These are phyloP conservation scores for Pythium volutum DNA, from an alignment of 352 stramenopile species.

Conservation along the genomic window DNA sequence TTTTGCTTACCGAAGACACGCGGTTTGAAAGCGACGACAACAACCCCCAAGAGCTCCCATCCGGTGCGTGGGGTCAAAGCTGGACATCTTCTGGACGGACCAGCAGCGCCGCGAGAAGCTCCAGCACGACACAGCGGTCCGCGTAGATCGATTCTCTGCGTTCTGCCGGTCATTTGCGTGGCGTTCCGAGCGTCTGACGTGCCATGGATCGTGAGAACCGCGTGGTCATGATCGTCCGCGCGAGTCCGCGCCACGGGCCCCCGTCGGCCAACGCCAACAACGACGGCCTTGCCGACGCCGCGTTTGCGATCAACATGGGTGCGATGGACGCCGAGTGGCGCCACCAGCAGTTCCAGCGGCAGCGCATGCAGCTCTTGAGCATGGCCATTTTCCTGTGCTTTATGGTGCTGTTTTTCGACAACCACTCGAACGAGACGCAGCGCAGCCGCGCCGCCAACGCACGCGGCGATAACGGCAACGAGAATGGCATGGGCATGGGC, in stretches of 20 bases:
- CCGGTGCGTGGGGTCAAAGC: neutral
- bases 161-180: neutral
- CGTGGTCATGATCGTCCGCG: slow-evolving; percentile 80
- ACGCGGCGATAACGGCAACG: slow-evolving; percentile 13
- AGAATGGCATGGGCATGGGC: slow-evolving; percentile 29
- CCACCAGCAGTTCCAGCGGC: slow-evolving; percentile 85
- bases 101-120: neutral
- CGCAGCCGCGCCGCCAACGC: slow-evolving; percentile 19
- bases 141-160: neutral
- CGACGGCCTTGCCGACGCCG: slow-evolving; percentile 26
- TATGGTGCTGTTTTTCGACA: slow-evolving; percentile 85
- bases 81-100: neutral
- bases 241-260: slow-evolving; percentile 43
- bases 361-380: slow-evolving; percentile 84
- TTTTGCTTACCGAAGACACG: slow-evolving; percentile 11
- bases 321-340: slow-evolving; percentile 77
- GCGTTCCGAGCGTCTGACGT: neutral
- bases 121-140: neutral
- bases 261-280: slow-evolving; percentile 14
- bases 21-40: neutral
- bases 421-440: slow-evolving; percentile 47
- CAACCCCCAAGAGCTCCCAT: slow-evolving; percentile 1
- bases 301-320: slow-evolving; percentile 46
- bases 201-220: slow-evolving; percentile 33
- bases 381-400: slow-evolving; percentile 89